A percentile compares a stretch with the other conserved stretches of the same genome.
phyloP scores from a whole-genome alignment of 495 filamentous ascomycete species.

The Daldinia caldariorum region DNA sequence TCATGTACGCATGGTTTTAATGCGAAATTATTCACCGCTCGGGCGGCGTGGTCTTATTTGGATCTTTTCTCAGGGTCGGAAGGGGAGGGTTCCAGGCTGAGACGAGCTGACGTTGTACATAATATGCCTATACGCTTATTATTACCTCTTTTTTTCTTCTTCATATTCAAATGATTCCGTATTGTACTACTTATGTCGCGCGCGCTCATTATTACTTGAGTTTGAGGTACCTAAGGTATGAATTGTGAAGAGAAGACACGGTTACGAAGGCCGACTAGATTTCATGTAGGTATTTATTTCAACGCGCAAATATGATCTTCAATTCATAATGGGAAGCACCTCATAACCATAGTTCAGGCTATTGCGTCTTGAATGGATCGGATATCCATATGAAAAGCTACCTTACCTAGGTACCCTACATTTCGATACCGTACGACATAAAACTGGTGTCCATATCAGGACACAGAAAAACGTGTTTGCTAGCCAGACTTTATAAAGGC shows the following conservation, averaged over 20 bases:
- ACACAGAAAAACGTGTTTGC: not conserved
- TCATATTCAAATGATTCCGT: not conserved
- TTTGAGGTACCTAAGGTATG: not conserved
- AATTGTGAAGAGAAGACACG: not conserved
- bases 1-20: slow-evolving; percentile 32
- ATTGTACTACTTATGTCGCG: not conserved
- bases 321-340: not conserved
- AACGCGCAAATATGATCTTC: not conserved
- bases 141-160: slow-evolving; percentile 21
- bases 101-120: slow-evolving; percentile 39
- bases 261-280: not conserved
- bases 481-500: too few species aligned
- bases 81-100: slow-evolving; percentile 1
- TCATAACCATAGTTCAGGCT: not conserved
- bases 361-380: not conserved
- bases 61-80: slow-evolving; percentile 27
- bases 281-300: not conserved
- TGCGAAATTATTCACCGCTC: slow-evolving; percentile 23
- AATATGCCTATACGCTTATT: slow-evolving; percentile 34
- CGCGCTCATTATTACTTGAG: not conserved
- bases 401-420: too few species aligned
- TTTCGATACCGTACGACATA: too few species aligned
- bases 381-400: not conserved
- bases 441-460: not conserved
- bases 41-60: slow-evolving; percentile 24